phyloP scores from a whole-genome alignment of 2,329 filamentous ascomycete genomes.

The Fusarium haematococcum region DNA sequence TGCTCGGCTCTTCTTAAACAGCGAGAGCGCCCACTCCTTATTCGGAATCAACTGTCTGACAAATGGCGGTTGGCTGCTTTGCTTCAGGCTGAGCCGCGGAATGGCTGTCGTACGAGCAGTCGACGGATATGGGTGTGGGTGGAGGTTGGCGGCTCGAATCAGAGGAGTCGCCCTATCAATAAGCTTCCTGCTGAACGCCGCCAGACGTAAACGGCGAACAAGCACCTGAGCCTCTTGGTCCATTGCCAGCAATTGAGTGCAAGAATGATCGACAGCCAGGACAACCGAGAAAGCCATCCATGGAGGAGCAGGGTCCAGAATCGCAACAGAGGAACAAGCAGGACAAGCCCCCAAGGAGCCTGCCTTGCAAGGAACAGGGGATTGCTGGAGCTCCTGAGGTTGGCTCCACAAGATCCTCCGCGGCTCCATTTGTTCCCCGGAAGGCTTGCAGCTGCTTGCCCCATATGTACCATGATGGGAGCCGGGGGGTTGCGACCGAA shows the following conservation, averaged over 20 bases:
- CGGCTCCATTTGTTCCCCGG: slow-evolving; percentile 40
- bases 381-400: slow-evolving; percentile 27
- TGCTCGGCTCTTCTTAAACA: not conserved
- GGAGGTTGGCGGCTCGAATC: slow-evolving; percentile 14
- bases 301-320: slow-evolving; percentile 22
- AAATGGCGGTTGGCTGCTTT: slow-evolving; percentile 24
- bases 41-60: slow-evolving; percentile 21
- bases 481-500: not conserved
- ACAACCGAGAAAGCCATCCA: slow-evolving; percentile 10
- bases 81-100: slow-evolving; percentile 30
- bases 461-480: slow-evolving; percentile 9
- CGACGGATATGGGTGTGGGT: slow-evolving; percentile 29
- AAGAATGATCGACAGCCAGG: slow-evolving; percentile 32
- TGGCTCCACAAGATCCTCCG: slow-evolving; percentile 39
- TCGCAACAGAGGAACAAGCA: slow-evolving; percentile 10
- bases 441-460: slow-evolving; percentile 35
- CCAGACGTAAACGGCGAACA: slow-evolving; percentile 4
- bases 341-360: slow-evolving; percentile 1
- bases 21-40: slow-evolving; percentile 16
- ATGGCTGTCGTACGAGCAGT: slow-evolving; percentile 37
- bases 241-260: not conserved
- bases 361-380: slow-evolving; percentile 16
- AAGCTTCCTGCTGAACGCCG: not conserved
- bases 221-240: slow-evolving; percentile 2
- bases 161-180: slow-evolving; percentile 31